A percentile compares a stretch with the other conserved stretches of the same genome.
Conservation (phyloP, 176 grass and related monocot genomes). For the Bromus sterilis region DNA sequence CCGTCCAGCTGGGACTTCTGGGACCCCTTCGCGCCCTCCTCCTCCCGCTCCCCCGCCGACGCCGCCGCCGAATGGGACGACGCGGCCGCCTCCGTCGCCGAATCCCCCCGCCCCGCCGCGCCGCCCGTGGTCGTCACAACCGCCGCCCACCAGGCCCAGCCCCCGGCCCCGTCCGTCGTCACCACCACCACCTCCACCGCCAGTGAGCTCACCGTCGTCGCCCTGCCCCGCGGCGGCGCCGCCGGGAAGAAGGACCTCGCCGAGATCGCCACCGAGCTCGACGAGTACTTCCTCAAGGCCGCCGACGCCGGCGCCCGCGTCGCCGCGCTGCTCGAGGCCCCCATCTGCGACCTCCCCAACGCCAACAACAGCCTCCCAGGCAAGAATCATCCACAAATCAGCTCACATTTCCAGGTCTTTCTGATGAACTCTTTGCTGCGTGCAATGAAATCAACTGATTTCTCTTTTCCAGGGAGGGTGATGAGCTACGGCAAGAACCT, state of each 20-base stretch:
- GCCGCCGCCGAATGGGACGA: slow-evolving; percentile 82
- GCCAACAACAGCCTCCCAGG: slow-evolving; percentile 38
- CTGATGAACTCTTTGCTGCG: neutral
- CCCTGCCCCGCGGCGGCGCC: slow-evolving; percentile 33
- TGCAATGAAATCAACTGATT: neutral
- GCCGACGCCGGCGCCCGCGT: slow-evolving; percentile 72
- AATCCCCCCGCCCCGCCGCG: neutral
- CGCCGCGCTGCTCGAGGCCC: slow-evolving; percentile 68
- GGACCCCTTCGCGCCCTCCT: slow-evolving; percentile 90
- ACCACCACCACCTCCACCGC: slow-evolving; percentile 56
- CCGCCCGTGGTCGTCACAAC: slow-evolving; percentile 21
- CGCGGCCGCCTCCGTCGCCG: slow-evolving; percentile 31
- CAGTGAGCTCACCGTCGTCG: slow-evolving; percentile 77
- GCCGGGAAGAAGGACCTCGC: slow-evolving; percentile 68
- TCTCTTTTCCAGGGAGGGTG: slow-evolving; percentile 57
- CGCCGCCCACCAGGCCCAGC: slow-evolving; percentile 14
- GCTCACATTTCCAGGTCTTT: slow-evolving; percentile 11
- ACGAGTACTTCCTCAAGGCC: slow-evolving; percentile 99
- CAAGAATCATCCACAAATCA: neutral
- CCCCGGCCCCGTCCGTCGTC: slow-evolving; percentile 51
- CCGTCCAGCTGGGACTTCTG: slow-evolving; percentile 98
- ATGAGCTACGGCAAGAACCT: slow-evolving; percentile 77
- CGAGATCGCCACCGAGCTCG: slow-evolving; percentile 87
- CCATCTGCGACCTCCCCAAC: slow-evolving; percentile 54
- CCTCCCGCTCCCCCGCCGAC: slow-evolving; percentile 56